Conservation (phyloP, 768 basidiomycete genomes). For the Pilatotrama ljubarskyi region DNA sequence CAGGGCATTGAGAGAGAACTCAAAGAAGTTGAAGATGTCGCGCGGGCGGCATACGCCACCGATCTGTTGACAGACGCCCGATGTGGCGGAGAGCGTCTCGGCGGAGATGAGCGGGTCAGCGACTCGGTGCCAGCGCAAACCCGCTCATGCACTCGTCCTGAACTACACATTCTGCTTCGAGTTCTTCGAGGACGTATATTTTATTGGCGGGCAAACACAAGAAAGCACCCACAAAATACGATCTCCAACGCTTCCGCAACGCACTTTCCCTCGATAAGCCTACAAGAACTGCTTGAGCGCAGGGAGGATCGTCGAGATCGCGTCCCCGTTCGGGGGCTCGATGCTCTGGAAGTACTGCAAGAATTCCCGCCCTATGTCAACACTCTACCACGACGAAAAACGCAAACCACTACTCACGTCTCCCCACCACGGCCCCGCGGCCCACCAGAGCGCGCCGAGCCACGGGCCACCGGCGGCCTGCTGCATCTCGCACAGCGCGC, state of each 20-base stretch:
- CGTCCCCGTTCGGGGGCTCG: constrained; percentile 57
- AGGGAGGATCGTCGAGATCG: constrained; percentile 55
- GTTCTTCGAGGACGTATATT: no score
- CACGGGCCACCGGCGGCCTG: constrained; percentile 48
- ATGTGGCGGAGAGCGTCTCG: no score
- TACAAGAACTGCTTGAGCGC: constrained; percentile 56
- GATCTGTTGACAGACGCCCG: no score
- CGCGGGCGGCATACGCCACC: no score
- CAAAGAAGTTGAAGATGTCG: no score
- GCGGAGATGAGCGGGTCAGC: no score
- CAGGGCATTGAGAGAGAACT: no score
- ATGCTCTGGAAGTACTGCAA: constrained; percentile 60
- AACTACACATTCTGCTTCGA: no score
- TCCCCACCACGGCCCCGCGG: constrained; percentile 65
- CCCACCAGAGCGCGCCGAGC: constrained; percentile 60
- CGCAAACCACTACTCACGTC: constrained; percentile 43
- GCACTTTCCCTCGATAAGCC: neutral
- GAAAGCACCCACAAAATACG: no score
- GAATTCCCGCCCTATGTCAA: neutral
- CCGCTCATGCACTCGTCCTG: no score
- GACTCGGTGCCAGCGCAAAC: no score
- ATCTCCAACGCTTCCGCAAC: neutral
- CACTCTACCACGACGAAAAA: neutral
- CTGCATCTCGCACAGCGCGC: constrained; percentile 61
- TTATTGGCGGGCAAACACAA: no score